Percentiles rank a stretch among this genome's conserved stretches.
phyloP scores from a whole-genome alignment of 495 filamentous ascomycete species.

The Penicillium canariense region DNA sequence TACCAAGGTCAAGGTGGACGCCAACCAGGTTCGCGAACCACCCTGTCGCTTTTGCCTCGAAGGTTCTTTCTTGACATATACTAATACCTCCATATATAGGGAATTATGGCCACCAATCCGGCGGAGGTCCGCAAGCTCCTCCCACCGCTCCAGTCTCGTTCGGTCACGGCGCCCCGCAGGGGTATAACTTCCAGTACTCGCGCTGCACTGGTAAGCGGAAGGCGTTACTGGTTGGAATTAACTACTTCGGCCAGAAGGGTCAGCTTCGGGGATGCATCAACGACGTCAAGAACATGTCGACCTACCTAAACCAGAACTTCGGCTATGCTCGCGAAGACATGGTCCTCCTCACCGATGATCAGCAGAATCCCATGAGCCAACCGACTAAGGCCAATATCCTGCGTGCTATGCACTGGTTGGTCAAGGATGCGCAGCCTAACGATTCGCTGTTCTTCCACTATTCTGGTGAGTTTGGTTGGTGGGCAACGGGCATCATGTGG shows the following conservation, averaged over 20 bases:
- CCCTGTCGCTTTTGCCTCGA: background rate
- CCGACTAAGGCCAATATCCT: slow-evolving; percentile 96
- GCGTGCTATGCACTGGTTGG: slow-evolving; percentile 97
- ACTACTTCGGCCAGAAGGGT: slow-evolving; percentile 92
- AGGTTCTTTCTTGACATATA: background rate
- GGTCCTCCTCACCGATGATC: slow-evolving; percentile 96
- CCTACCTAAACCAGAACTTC: slow-evolving; percentile 86
- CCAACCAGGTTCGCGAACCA: slow-evolving; percentile 32
- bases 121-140: slow-evolving; percentile 41
- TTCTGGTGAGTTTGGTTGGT: slow-evolving; percentile 61
- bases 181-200: slow-evolving; percentile 87
- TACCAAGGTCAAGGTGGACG: slow-evolving; percentile 35
- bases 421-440: slow-evolving; percentile 90
- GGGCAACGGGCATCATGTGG: background rate
- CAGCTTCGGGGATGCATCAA: slow-evolving; percentile 96
- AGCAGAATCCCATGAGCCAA: slow-evolving; percentile 95
- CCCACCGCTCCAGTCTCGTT: slow-evolving; percentile 56
- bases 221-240: slow-evolving; percentile 94
- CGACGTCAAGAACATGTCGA: slow-evolving; percentile 96
- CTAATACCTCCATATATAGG: slow-evolving; percentile 9
- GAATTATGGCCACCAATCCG: slow-evolving; percentile 7
- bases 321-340: slow-evolving; percentile 96
- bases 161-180: slow-evolving; percentile 71
- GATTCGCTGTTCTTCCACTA: slow-evolving; percentile 99
- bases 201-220: slow-evolving; percentile 88